These are phyloP conservation scores for Tirmania nivea DNA, from an alignment of 495 filamentous ascomycete species.

Conservation along the genomic window DNA sequence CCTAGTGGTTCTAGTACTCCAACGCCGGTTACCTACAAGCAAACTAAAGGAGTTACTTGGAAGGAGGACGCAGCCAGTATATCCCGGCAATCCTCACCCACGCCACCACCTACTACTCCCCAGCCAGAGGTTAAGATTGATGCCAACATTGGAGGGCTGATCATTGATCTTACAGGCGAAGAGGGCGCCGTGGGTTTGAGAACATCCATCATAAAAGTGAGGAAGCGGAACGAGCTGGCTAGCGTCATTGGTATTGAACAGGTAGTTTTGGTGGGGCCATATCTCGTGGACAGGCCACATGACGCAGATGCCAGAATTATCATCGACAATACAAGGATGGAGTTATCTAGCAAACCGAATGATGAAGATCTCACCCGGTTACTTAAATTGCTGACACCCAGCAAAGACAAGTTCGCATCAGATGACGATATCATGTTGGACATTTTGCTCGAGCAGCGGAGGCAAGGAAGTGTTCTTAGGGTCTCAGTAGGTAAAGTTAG, in stretches of 20 bases:
- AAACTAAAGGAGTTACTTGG: constrained; percentile 39
- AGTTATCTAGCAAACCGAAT: constrained; percentile 51
- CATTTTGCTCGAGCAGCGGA: constrained; percentile 68
- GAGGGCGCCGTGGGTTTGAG: constrained; percentile 50
- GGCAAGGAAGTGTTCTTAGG: constrained; percentile 69
- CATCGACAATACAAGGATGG: constrained; percentile 43
- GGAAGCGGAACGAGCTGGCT: constrained; percentile 33
- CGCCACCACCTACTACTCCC: constrained; percentile 20
- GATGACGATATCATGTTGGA: constrained; percentile 92
- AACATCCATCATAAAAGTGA: constrained; percentile 59
- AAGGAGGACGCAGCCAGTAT: constrained; percentile 18
- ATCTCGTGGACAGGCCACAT: constrained; percentile 28
- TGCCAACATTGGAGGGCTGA: constrained; percentile 51
- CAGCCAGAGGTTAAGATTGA: constrained; percentile 38
- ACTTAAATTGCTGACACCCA: constrained; percentile 70
- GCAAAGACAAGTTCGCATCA: constrained; percentile 73
- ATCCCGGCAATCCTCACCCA: constrained; percentile 11
- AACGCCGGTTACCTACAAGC: constrained; percentile 13
- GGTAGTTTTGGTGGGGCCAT: constrained; percentile 48
- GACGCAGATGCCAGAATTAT: constrained; percentile 12
- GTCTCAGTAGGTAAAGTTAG: constrained; percentile 40
- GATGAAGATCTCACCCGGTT: constrained; percentile 63
- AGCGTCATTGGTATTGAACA: constrained; percentile 52
- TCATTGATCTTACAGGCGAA: constrained; percentile 50
- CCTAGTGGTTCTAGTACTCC: constrained; percentile 40